A percentile compares a stretch with the other conserved stretches of the same genome.
Evolutionary conservation across 257 asterid species (phyloP).

Genomic region (Scutellaria barbata): DNA sequence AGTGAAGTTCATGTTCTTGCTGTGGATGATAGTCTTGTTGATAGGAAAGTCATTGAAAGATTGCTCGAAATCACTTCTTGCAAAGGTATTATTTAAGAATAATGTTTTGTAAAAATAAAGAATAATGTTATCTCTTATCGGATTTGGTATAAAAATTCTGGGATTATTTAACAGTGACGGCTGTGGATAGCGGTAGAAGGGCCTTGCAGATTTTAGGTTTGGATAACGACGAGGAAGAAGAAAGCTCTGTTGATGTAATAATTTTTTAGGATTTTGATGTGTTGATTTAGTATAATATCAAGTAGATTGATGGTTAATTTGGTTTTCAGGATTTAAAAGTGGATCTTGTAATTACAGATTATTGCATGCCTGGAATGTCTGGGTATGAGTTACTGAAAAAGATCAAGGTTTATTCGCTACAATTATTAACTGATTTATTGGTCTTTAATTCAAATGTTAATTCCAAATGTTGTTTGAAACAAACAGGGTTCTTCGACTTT

Average conservation of each 20-base stretch:
- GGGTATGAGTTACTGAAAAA: slow-evolving; percentile 79
- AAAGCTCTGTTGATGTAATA: slow-evolving; percentile 54
- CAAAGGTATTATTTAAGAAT: slow-evolving; percentile 44
- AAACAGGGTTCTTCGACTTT: slow-evolving; percentile 75
- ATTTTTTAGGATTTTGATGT: too few relatives aligned
- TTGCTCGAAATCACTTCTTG: slow-evolving; percentile 62
- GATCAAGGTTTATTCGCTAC: slow-evolving; percentile 55
- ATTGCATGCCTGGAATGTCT: slow-evolving; percentile 93
- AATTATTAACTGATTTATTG: not conserved
- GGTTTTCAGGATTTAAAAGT: slow-evolving; percentile 66
- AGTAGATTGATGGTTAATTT: slow-evolving; percentile 28
- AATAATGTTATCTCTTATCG: too few relatives aligned
- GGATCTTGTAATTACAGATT: slow-evolving; percentile 80
- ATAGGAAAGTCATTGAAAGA: slow-evolving; percentile 58
- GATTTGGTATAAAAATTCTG: not conserved
- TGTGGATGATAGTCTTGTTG: slow-evolving; percentile 64
- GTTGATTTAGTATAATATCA: too few relatives aligned
- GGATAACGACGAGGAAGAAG: slow-evolving; percentile 50
- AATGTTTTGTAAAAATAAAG: too few relatives aligned
- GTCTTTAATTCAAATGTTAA: too few relatives aligned
- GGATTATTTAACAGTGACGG: slow-evolving; percentile 56
- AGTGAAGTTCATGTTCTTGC: slow-evolving; percentile 66
- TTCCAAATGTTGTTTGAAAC: slow-evolving; percentile 33
- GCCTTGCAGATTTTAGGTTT: slow-evolving; percentile 79
- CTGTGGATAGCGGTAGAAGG: slow-evolving; percentile 80